Evolutionary conservation across 1,284 basidiomycete species (phyloP), one percentile per base, ranked within the genome.

Genomic region (Pascua sp.): DNA sequence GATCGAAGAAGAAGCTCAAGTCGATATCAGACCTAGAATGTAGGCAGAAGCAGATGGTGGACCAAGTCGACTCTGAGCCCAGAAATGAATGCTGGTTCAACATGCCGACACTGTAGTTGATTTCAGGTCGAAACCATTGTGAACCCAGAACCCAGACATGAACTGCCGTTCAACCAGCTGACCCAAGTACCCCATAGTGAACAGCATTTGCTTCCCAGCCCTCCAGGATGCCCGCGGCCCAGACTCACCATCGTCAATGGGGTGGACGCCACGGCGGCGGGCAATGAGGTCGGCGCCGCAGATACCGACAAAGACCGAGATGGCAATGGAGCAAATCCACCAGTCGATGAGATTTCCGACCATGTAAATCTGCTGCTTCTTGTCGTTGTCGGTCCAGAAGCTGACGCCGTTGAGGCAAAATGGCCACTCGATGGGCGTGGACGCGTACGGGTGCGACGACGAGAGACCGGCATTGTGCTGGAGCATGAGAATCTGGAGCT

Each of bases 381-480:
- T 81, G 12, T 88, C 85, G 62, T 83, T 86, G 67, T 91, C 82
- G 1, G 95, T 98, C 96, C 96, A 99, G 83, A 98, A 98, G 69
- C 90, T 93, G 77, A 99, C 97, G 50, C 96, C 96, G 61, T 83
- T 89, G 39, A 97, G 79, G 49, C 94, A 82, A 84, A 98, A 98
- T 1, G 96, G 96, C 96, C 96, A 99, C 73, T 96, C 94, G 78
- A 97, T 88, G 1, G 96, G 94, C 12, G 83, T 83, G 58, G 89
- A 90, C 1, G 94, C 93, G 73, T 98, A 99, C 42, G 96, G 96
- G 74, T 99, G 96, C 11, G 87, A 89, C 16, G 91, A 88, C 18
- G 92, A 97, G 55, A 99, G 81, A 15, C 92, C 94, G 11, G 93
- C 91, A 71, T 99, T 99, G 80, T 98, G 95, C 73, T 96, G 91